Base-by-base conservation (phyloP, 306 rosid species). In the Fagus crenata region DNA sequence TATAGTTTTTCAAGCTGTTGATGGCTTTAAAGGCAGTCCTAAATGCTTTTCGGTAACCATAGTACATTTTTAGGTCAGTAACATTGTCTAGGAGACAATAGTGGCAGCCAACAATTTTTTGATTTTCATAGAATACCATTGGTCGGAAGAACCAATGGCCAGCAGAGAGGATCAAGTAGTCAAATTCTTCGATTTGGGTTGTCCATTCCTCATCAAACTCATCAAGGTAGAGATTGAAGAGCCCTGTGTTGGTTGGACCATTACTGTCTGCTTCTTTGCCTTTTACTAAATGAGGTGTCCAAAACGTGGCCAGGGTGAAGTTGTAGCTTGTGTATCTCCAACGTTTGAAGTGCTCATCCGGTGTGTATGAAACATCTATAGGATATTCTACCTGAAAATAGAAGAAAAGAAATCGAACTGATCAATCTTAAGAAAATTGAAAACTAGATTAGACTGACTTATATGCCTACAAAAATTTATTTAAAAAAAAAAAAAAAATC, bases 111-210 rank as follows among this genome's bases (percentile, higher is more conserved):
- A 87, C 78, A 54, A 88, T 54, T 33, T 83, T 71, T 71, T 84
- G 63, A 2, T 86, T 74, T 75, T 92, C 91, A 1, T 85, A 80
- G 85, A 76, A 93, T 1, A 87, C 80, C 84, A 87, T 67, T 5
- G 96, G 86, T 13, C 91, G 75, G 5, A 73, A 77, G 67, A 96
- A 91, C 99, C 99, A 96, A 55, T 96, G 99, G 13, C 97, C 99
- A 0, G 86, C 89, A 5, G 89, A 87, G 82, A 96, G 71, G 33
- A 96, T 79, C 28, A 93, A 33, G 81, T 88, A 89, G 79, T 90
- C 90, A 8, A 87, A 96, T 18, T 85, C 88, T 18, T 78, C 76
- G 1, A 90, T 75, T 74, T 91, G 85, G 73, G 84, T 69, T 9
- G 89, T 77, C 98, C 97, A 92, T 70, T 82, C 74, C 40, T 87